Percentiles rank a stretch among this genome's conserved stretches.
Conservation (phyloP, 345 rosid species). For the Triadica sebifera region DNA sequence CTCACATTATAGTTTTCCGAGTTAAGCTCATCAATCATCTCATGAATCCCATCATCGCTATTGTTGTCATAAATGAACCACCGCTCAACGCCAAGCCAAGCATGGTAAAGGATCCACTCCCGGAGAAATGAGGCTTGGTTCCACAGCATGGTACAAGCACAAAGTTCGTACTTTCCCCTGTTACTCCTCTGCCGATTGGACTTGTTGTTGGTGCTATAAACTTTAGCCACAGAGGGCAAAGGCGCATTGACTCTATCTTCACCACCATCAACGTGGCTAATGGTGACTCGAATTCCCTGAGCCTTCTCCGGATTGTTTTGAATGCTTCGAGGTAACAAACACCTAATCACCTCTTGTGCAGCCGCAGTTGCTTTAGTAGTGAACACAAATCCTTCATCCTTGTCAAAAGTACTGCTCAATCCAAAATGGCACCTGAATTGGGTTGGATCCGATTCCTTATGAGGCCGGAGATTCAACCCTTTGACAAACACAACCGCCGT, state of each 20-base stretch:
- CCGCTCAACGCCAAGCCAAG: slow-evolving; percentile 86
- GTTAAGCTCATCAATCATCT: slow-evolving; percentile 58
- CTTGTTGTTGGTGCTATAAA: slow-evolving; percentile 30
- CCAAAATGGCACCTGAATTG: slow-evolving; percentile 70
- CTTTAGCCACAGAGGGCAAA: slow-evolving; percentile 64
- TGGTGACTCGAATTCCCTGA: slow-evolving; percentile 51
- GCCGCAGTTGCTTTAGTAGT: slow-evolving; percentile 63
- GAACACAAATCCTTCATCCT: slow-evolving; percentile 40
- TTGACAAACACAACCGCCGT: slow-evolving; percentile 75
- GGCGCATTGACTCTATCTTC: slow-evolving; percentile 23
- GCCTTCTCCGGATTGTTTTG: slow-evolving; percentile 46
- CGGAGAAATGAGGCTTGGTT: slow-evolving; percentile 76
- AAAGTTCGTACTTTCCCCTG: slow-evolving; percentile 55
- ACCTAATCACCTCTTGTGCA: slow-evolving; percentile 91
- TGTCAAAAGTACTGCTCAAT: slow-evolving; percentile 34
- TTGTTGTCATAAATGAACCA: slow-evolving; percentile 99
- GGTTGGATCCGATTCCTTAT: slow-evolving; percentile 58
- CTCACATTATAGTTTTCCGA: slow-evolving; percentile 59
- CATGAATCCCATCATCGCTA: slow-evolving; percentile 66
- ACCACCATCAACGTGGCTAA: slow-evolving; percentile 23
- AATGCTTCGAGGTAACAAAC: slow-evolving; percentile 66
- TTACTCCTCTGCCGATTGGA: slow-evolving; percentile 25
- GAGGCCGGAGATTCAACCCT: slow-evolving; percentile 87
- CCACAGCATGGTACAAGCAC: slow-evolving; percentile 94
- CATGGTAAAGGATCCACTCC: slow-evolving; percentile 89